Base-by-base conservation (phyloP, 768 basidiomycete genomes). In the Daedaleopsis sinensis region DNA sequence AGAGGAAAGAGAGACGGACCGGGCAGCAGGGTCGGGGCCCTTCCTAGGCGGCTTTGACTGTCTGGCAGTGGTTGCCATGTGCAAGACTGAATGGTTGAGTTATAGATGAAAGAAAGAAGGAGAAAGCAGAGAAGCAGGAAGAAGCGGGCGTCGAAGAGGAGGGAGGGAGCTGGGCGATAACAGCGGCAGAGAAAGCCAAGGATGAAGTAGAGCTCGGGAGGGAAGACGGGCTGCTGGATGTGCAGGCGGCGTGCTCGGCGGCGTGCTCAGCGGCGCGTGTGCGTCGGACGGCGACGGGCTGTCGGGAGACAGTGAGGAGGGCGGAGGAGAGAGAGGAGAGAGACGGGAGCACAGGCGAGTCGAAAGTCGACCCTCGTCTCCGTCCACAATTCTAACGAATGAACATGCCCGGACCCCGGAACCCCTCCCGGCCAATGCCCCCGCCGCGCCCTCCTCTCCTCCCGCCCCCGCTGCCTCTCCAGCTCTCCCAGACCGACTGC, bases 61-160 rank as follows among this genome's bases (percentile, higher is more conserved):
- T 74, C 90, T 81, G 69, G 85, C 77, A 68, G 84, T 73, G 58
- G 87, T 80, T 69, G 88, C 84, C 89, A 91, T 91, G 19, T 61
- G 58, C 39, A 47, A 27, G 51, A 51, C 21, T 48, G 36, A 49
- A 54, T 7, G 27, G 47, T 15, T 24, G 67, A 74, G 73, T 43
- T 72, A 73, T 59, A 70, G 13, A 54, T 67, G 62, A 64, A 68
- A 58, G 53, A 57, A 68, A 69, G 72, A 65, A 70, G 67, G 71
- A 70, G 73, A 76, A 72, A 69, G 57, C 55, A 51, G 57, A 64
- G 57, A 72, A 63, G 67, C 62, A 59, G 63, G 67, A 59, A 53
- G 38, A 48, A 24, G 62, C 61, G 59, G 57, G 23, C 54, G 42
- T 49, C 37, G 57, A 61, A 32, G 38, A 24, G 46, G 52, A 37